Base-by-base conservation (phyloP, 768 basidiomycete genomes). In the Cubamyces lactineus region DNA sequence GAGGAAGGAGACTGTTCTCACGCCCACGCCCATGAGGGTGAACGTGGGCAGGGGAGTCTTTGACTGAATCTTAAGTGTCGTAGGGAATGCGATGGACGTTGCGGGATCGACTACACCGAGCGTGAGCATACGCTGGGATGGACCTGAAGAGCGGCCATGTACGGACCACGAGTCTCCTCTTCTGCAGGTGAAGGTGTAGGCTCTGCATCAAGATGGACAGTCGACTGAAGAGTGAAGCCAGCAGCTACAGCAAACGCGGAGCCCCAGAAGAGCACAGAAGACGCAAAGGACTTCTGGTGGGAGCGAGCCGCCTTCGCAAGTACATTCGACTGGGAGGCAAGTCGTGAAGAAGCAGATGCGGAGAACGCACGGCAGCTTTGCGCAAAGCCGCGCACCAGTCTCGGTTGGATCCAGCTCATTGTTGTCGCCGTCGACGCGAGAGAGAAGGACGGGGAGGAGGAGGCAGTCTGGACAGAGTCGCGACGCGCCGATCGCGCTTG, bases 1-100 rank as follows among this genome's bases (percentile, higher is more conserved):
- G 41, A 96, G 79, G 75, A 97, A 94, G 15, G 93, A 94, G 30
- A 97, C 94, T 0, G 88, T 92, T 52, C 95, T 81, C 41, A 94
- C 92, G 23, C 95, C 95, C 0, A 93, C 77, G 6, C 95, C 95
- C 19, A 97, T 76, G 5, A 96, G 82, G 12, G 85, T 82, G 67
- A 92, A 83, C 1, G 82, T 75, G 9, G 89, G 85, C 6, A 84
- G 73, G 11, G 84, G 81, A 16, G 83, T 74, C 67, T 86, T 89
- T 34, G 89, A 84, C 19, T 87, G 86, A 21, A 91, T 79, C 17
- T 70, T 79, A 23, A 94, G 76, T 5, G 80, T 80, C 46, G 79
- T 86, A 2, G 92, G 92, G 70, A 93, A 94, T 61, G 80, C 75
- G 65, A 93, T 85, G 7, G 84, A 85, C 2, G 90, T 92, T 21